Evolutionary conservation across 2,329 filamentous ascomycete species (phyloP).

Genomic region (Diatrype stigma): DNA sequence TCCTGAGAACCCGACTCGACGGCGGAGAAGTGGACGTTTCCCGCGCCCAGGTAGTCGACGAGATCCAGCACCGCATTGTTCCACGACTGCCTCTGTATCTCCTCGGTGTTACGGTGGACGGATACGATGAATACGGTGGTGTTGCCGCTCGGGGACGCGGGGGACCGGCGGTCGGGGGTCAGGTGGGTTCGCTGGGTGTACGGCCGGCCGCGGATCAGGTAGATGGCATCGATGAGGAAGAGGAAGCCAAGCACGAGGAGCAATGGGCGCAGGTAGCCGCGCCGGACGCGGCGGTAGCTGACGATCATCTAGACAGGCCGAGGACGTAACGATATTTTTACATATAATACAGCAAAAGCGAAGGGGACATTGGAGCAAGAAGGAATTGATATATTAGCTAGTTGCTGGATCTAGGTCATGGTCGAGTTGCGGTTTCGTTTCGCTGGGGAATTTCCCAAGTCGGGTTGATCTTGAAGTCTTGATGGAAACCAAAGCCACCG

Average conservation of each 20-base stretch:
- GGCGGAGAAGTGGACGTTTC: slow-evolving; percentile 62
- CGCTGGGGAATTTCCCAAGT: too few species aligned
- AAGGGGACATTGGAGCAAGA: background rate
- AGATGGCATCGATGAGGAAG: slow-evolving; percentile 31
- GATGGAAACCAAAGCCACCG: too few species aligned
- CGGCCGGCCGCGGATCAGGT: slow-evolving; percentile 26
- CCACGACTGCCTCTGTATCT: slow-evolving; percentile 57
- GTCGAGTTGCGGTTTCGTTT: too few species aligned
- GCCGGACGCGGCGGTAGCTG: slow-evolving; percentile 31
- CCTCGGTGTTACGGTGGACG: slow-evolving; percentile 64
- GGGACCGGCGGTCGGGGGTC: slow-evolving; percentile 15
- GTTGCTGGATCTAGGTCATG: too few species aligned
- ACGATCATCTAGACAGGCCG: slow-evolving; percentile 29
- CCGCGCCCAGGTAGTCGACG: slow-evolving; percentile 50
- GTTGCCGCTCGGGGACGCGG: slow-evolving; percentile 16
- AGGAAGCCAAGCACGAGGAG: slow-evolving; percentile 27
- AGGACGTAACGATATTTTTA: background rate
- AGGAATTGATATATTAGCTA: too few species aligned
- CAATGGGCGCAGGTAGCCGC: slow-evolving; percentile 29
- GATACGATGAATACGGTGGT: slow-evolving; percentile 59
- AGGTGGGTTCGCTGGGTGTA: slow-evolving; percentile 24
- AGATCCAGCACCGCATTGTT: slow-evolving; percentile 53
- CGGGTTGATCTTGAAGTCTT: too few species aligned
- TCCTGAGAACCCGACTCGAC: slow-evolving; percentile 68
- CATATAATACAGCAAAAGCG: slow-evolving; percentile 5